Percentiles rank a stretch among this genome's conserved stretches.
Conservation (phyloP, 1,284 basidiomycete species). For the Boletus albobrunnescens region DNA sequence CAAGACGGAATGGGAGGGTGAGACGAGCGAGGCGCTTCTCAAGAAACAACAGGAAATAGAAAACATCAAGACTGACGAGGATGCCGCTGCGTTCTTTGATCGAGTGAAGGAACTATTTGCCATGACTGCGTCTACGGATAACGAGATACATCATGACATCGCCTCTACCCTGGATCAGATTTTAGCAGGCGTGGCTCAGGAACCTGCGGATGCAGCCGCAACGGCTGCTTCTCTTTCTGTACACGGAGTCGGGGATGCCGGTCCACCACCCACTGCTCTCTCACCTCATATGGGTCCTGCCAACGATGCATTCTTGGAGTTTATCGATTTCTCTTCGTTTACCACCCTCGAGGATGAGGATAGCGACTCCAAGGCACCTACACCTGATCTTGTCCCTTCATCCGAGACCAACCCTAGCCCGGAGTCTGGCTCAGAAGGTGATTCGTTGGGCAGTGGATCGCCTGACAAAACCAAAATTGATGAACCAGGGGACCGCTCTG, state of each 20-base stretch:
- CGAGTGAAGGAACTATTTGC: slow-evolving; percentile 60
- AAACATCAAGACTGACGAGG: slow-evolving; percentile 61
- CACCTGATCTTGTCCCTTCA: slow-evolving; percentile 64
- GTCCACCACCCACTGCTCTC: slow-evolving; percentile 34
- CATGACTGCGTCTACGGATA: slow-evolving; percentile 43
- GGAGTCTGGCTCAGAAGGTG: slow-evolving; percentile 64
- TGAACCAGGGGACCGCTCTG: slow-evolving; percentile 39
- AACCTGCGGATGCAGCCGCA: slow-evolving; percentile 34
- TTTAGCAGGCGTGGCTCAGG: slow-evolving; percentile 50
- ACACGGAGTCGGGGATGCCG: slow-evolving; percentile 27
- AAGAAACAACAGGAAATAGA: slow-evolving; percentile 56
- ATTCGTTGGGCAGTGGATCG: slow-evolving; percentile 38
- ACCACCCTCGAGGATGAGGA: slow-evolving; percentile 57
- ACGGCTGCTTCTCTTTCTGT: slow-evolving; percentile 35
- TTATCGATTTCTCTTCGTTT: slow-evolving; percentile 66
- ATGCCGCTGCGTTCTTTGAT: slow-evolving; percentile 57
- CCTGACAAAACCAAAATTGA: slow-evolving; percentile 45
- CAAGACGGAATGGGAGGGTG: slow-evolving; percentile 67
- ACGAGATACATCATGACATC: slow-evolving; percentile 48
- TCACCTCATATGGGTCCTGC: slow-evolving; percentile 37
- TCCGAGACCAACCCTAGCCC: slow-evolving; percentile 75
- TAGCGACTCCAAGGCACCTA: slow-evolving; percentile 56
- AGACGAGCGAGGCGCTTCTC: slow-evolving; percentile 47
- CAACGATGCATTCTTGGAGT: slow-evolving; percentile 37
- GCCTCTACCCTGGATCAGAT: slow-evolving; percentile 59